Evolutionary conservation across 2,329 filamentous ascomycete species (phyloP), one percentile per base, ranked within the genome.

Genomic region (Cercospora canescens): DNA sequence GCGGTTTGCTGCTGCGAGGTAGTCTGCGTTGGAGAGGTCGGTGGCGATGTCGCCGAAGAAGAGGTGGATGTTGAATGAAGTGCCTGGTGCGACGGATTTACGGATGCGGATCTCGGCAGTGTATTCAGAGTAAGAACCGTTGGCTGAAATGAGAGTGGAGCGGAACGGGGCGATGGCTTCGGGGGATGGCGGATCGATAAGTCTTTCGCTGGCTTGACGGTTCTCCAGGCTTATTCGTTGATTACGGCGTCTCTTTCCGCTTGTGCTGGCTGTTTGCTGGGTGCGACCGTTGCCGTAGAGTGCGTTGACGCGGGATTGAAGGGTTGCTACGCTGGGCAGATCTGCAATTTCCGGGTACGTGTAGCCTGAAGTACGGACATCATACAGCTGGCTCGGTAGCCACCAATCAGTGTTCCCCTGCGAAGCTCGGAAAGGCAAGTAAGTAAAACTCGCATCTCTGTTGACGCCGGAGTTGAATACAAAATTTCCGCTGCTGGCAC

Each of bases 351-450:
- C 63, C 18, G 57, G 56, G 32, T 59, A 60, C 8, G 63, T 34
- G 56, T 64, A 57, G 18, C 52, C 41, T 35, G 59, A 61, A 3
- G 59, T 81, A 28, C 89, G 84, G 21, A 88, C 84, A 68, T 81
- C 83, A 64, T 88, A 61, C 11, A 52, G 45, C 59, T 61, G 41
- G 30, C 28, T 84, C 1, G 90, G 90, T 11, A 84, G 89, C 88
- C 89, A 93, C 77, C 90, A 91, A 2, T 83, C 82, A 52, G 88
- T 87, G 3, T 77, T 74, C 60, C 84, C 82, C 54, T 84, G 79
- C 70, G 59, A 52, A 6, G 26, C 30, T 24, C 87, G 88, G 77
- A 94, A 94, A 0, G 91, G 91, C 1, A 87, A 87, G 37, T 75
- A 60, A 4, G 69, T 66, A 16, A 73, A 73, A 59, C 68, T 48